Evolutionary conservation across 768 basidiomycete genomes (phyloP), one percentile per base, ranked within the genome.

Genomic region (Suillus sp.): DNA sequence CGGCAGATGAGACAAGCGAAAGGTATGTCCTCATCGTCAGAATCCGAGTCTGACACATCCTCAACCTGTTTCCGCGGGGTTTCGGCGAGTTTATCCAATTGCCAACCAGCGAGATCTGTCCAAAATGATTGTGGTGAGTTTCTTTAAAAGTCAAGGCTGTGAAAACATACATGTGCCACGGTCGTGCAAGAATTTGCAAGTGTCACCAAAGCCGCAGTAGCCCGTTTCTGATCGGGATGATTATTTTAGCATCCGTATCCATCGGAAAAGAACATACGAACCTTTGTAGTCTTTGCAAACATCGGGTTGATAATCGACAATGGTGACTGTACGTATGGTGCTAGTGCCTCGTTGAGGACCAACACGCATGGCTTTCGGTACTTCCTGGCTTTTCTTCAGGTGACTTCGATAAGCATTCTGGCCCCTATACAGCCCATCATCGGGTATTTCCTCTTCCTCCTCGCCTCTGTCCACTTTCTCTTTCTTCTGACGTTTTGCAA

Each of bases 231-330:
- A 63, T 30, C 43, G 4, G 22, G 37, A 42, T n/a, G 47, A 34
- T 22, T 25, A 20, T 16, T 55, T 60, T 57, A 62, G 65, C 10
- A 27, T 68, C 38, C 67, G 57, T 32, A 55, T 59, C 20, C 63
- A 47, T 30, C 40, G 27, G 61, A 64, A 53, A 50, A 32, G 32
- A 60, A 59, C 25, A 64, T 64, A 83, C 89, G 62, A 65, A 93
- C 95, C 95, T 87, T 97, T 98, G 78, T 99, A 99, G 77, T 99
- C 96, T 77, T 99, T 99, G 78, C 96, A 99, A 20, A 99, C 96
- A 71, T 99, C 96, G 3, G 96, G 96, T 75, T 99, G 96, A 77
- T 98, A 99, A 80, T 99, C 96, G 53, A 93, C 84, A 63, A 98
- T 89, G 4, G 96, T 99, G 53, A 96, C 96, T 3, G 93, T 96